A percentile compares a stretch with the other conserved stretches of the same genome.
These are phyloP conservation scores for Hebeloma cylindrosporum DNA, from an alignment of 768 basidiomycete species.

Conservation along the genomic window DNA sequence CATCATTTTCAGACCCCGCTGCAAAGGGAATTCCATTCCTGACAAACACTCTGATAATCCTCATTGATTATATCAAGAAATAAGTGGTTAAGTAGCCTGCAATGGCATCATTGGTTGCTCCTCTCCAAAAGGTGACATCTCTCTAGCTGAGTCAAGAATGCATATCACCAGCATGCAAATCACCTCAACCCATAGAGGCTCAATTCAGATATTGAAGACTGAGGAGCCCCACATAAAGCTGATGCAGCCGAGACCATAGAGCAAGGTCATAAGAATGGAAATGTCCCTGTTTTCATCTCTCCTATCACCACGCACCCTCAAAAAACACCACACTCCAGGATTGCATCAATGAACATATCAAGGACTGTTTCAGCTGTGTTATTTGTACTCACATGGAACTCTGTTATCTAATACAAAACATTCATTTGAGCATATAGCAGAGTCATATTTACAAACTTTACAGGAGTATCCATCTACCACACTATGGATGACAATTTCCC, in stretches of 20 bases:
- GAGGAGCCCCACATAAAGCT: constrained; percentile 40
- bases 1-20: too few relatives aligned
- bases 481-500: constrained; percentile 18
- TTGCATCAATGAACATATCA: constrained; percentile 22
- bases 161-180: constrained; percentile 40
- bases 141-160: constrained; percentile 41
- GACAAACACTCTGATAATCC: constrained; percentile 34
- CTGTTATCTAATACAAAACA: constrained; percentile 20
- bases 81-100: constrained; percentile 44
- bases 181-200: constrained; percentile 45
- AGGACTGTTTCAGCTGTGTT: constrained; percentile 31
- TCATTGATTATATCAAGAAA: constrained; percentile 38
- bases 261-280: constrained; percentile 17
- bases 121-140: constrained; percentile 32
- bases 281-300: constrained; percentile 30
- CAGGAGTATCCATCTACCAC: constrained; percentile 14
- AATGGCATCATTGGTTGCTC: constrained; percentile 29
- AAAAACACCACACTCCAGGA: constrained; percentile 18
- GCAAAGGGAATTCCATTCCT: constrained; percentile 47
- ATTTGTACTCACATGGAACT: constrained; percentile 25
- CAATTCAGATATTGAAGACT: constrained; percentile 41
- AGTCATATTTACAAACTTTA: constrained; percentile 4
- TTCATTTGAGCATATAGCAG: not conserved
- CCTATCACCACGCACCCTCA: constrained; percentile 28
- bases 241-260: constrained; percentile 8